These are phyloP conservation scores for Kazachstania sp. DNA, from an alignment of 1,139 yeast species.

Conservation along the genomic window DNA sequence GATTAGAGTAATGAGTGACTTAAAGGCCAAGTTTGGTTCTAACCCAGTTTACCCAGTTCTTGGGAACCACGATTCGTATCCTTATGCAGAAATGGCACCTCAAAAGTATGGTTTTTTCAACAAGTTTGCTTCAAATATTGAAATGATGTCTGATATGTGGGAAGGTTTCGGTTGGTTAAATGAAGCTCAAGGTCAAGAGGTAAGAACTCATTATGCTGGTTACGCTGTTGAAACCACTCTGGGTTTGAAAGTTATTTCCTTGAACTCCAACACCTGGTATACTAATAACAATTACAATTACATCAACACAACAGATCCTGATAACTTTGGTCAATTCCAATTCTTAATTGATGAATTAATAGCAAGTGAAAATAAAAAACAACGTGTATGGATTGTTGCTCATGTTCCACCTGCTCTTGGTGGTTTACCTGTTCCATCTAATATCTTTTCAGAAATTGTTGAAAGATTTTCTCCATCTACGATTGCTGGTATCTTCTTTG, in stretches of 20 bases:
- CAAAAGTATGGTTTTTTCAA: background rate
- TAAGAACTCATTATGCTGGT: background rate
- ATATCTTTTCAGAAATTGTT: background rate
- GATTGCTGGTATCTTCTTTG: constrained; percentile 1
- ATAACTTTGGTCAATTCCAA: background rate
- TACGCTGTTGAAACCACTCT: background rate
- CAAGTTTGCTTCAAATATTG: background rate
- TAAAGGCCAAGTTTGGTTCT: background rate
- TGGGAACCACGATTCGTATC: constrained; percentile 1
- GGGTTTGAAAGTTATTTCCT: background rate
- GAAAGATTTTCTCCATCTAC: background rate
- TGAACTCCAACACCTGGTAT: constrained; percentile 2
- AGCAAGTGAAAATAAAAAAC: constrained; percentile 1
- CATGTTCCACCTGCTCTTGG: background rate
- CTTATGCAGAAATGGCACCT: constrained; percentile 1
- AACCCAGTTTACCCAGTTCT: constrained; percentile 1
- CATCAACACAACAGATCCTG: background rate
- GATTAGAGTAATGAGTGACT: background rate
- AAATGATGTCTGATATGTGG: background rate
- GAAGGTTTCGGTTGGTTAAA: constrained; percentile 1
- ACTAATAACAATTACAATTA: background rate
- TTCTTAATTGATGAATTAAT: background rate
- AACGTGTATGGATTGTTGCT: constrained; percentile 1
- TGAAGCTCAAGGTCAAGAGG: background rate
- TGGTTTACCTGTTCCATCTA: background rate